Conservation (phyloP, 2,329 filamentous ascomycete genomes). For the Daldinia sp. region DNA sequence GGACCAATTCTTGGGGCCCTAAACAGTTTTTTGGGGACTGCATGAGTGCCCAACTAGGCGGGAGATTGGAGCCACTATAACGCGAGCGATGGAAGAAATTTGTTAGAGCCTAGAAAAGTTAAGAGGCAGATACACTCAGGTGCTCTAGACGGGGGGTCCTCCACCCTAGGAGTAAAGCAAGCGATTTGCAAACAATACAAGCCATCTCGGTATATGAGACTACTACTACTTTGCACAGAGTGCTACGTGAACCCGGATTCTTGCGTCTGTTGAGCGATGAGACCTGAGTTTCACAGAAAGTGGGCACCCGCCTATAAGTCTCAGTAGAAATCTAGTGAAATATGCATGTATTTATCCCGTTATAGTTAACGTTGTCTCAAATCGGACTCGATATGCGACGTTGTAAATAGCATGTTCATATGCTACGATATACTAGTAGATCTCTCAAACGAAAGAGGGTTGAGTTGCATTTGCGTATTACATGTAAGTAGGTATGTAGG, state of each 20-base stretch:
- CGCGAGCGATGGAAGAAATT: neutral
- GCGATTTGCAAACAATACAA: conserved; percentile 13
- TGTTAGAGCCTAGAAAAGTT: conserved; percentile 6
- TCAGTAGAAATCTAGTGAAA: neutral
- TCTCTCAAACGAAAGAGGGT: neutral
- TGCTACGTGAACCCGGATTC: neutral
- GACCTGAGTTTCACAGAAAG: neutral
- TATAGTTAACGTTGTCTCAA: neutral
- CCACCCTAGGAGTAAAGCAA: conserved; percentile 10
- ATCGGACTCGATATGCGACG: neutral
- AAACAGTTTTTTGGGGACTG: conserved; percentile 14
- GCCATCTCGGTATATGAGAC: neutral
- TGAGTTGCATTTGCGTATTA: too few relatives aligned
- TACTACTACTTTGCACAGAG: neutral
- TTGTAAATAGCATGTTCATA: too few relatives aligned
- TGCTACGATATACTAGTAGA: neutral
- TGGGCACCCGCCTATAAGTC: neutral
- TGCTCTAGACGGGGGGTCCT: neutral
- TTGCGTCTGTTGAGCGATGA: neutral
- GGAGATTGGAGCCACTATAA: conserved; percentile 6
- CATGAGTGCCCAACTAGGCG: conserved; percentile 31
- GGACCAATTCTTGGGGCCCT: conserved; percentile 5
- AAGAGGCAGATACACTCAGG: conserved; percentile 13
- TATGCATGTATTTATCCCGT: neutral
- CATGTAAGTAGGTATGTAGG: too few relatives aligned